Evolutionary conservation across 805 yeast species (phyloP).

Genomic region (Lipomyces kockii): DNA sequence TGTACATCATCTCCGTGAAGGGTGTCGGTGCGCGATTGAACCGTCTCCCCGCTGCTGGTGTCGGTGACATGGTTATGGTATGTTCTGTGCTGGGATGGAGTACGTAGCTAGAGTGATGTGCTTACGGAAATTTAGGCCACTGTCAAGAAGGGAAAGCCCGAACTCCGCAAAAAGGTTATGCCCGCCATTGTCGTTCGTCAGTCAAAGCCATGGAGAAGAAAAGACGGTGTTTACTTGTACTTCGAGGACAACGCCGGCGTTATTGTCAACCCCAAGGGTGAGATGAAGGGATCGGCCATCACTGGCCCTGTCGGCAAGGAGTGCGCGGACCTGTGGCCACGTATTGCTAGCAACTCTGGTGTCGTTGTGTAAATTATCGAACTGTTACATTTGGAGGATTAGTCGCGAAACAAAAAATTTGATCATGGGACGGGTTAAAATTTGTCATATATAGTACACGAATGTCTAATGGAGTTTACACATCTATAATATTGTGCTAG

Average conservation of each 20-base stretch:
- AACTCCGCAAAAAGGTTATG: slow-evolving; percentile 99
- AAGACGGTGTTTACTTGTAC: slow-evolving; percentile 99
- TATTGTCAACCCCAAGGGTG: slow-evolving; percentile 99
- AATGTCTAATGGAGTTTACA: background rate
- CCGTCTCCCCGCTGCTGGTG: slow-evolving; percentile 99
- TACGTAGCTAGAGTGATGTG: background rate
- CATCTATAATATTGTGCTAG: background rate
- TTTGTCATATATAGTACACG: slow-evolving; percentile 1
- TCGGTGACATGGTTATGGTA: slow-evolving; percentile 98
- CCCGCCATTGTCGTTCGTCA: slow-evolving; percentile 99
- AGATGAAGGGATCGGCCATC: slow-evolving; percentile 99
- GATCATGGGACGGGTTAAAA: background rate
- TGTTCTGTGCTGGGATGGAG: slow-evolving; percentile 4
- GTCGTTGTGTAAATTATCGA: slow-evolving; percentile 83
- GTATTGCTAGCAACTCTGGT: slow-evolving; percentile 99
- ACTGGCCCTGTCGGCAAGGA: slow-evolving; percentile 99
- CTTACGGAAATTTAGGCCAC: slow-evolving; percentile 59
- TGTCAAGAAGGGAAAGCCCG: slow-evolving; percentile 99
- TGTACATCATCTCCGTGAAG: slow-evolving; percentile 97
- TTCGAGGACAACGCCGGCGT: slow-evolving; percentile 98
- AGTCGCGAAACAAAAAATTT: background rate
- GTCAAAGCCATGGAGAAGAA: slow-evolving; percentile 99
- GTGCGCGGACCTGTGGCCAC: slow-evolving; percentile 99
- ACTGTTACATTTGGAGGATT: background rate
- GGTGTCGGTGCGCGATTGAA: slow-evolving; percentile 99